These are phyloP conservation scores for Cordyceps farinosa DNA, from an alignment of 2,329 filamentous ascomycete species.

Conservation along the genomic window DNA sequence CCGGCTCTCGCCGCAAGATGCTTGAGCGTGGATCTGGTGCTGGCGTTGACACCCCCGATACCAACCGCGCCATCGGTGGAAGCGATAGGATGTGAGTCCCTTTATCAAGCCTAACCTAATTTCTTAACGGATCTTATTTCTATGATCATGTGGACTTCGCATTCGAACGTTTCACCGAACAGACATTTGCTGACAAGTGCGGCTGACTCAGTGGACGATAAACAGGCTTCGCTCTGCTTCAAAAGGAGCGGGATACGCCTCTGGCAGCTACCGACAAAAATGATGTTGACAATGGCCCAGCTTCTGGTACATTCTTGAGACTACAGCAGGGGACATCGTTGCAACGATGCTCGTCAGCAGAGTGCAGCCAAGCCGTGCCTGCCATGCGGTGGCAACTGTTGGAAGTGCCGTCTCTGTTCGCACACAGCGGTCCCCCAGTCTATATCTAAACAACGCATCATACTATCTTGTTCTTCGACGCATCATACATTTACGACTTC, in stretches of 20 bases:
- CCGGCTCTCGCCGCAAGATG: conserved; percentile 79
- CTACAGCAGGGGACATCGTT: not conserved
- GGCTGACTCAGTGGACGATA: conserved; percentile 82
- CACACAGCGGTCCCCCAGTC: not conserved
- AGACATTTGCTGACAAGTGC: conserved; percentile 67
- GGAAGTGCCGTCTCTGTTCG: not conserved
- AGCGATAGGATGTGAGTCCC: conserved; percentile 96
- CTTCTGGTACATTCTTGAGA: conserved; percentile 19
- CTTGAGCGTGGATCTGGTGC: conserved; percentile 62
- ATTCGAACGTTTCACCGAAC: conserved; percentile 67
- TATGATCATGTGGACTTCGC: conserved; percentile 80
- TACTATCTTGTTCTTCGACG: conserved; percentile 44
- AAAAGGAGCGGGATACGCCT: conserved; percentile 57
- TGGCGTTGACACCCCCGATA: conserved; percentile 64
- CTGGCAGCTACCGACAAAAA: conserved; percentile 36
- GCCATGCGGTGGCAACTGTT: not conserved
- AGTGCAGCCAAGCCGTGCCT: not conserved
- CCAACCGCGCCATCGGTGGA: conserved; percentile 71
- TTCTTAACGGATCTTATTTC: conserved; percentile 50
- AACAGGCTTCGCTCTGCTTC: conserved; percentile 83
- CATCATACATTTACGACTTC: conserved; percentile 34
- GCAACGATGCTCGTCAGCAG: not conserved
- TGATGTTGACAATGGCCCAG: conserved; percentile 27
- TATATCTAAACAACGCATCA: conserved; percentile 25
- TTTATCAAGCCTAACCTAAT: conserved; percentile 46